Base-by-base conservation (phyloP, 371 early-diverging fungal genomes). In the Mucor indicus region DNA sequence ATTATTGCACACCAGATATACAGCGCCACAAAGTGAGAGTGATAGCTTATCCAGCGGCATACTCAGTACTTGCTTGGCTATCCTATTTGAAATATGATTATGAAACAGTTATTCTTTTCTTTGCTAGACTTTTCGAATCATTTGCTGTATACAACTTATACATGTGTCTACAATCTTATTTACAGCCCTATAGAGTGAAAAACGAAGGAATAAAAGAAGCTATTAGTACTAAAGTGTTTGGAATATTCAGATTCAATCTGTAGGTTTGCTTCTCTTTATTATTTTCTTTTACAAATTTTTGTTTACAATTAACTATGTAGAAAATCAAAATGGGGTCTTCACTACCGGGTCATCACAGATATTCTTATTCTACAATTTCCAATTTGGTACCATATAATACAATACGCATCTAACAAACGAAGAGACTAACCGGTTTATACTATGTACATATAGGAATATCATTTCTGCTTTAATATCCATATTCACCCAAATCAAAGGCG, bases 61-160 rank as follows among this genome's bases (percentile, higher is more conserved):
- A 72, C 50, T 55, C 72, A 11, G 61, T 70, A 2, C 36, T 72
- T 12, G 66, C 72, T n/a, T 76, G 76, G 76, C 15, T 75, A 6
- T 70, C 75, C 0, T 75, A 75, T 53, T 44, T 75, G 16, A 57
- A 67, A 30, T 75, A 75, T 20, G 69, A 71, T 44, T 71, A 71
- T 31, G 57, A 66, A 13, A 76, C 76, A 6, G 68, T 68, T 10
- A 72, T 76, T 22, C 59, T 69, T 50, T 76, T 76, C 39, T 76
- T 72, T 53, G 76, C 76, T 3, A 59, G 66, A 2, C 23, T 76
- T 5, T 69, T 72, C 35, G 76, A 72, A 50, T 64, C 72, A 0
- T 71, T 76, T 58, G 76, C 76, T 8, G 73, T 76, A 10, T 76
- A 62, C 38, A 76, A 76, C 40, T 22, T 76, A 12, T 76, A 66